These are phyloP conservation scores for Neurospora sp. DNA, from an alignment of 2,329 filamentous ascomycete species.

Conservation along the genomic window DNA sequence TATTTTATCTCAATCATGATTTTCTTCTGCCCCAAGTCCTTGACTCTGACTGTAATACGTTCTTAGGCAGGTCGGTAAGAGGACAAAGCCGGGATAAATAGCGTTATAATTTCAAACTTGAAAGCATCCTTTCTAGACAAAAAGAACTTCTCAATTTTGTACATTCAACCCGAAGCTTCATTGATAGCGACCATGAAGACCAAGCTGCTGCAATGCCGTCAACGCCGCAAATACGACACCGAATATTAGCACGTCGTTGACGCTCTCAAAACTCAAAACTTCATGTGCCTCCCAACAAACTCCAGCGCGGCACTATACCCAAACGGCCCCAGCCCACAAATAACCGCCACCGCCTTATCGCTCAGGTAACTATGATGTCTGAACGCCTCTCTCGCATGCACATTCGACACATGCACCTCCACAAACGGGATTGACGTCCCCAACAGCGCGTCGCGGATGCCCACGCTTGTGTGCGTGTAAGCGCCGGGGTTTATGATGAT, in stretches of 20 bases:
- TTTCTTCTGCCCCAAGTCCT: neutral
- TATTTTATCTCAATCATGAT: neutral
- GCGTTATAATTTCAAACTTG: neutral
- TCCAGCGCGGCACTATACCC: conserved; percentile 54
- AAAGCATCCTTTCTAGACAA: neutral
- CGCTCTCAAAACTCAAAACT: conserved; percentile 15
- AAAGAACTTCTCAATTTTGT: neutral
- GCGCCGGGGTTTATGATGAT: conserved; percentile 70
- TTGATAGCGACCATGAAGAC: neutral
- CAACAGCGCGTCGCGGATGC: conserved; percentile 62
- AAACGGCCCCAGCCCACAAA: conserved; percentile 57
- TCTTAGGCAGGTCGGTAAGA: neutral
- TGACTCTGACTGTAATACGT: neutral
- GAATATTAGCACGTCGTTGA: neutral
- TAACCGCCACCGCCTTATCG: conserved; percentile 66
- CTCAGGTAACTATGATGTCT: conserved; percentile 62
- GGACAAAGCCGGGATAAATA: neutral
- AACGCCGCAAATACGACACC: too few relatives aligned
- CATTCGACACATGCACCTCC: conserved; percentile 68
- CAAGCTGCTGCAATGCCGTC: neutral
- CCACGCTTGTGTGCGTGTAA: conserved; percentile 68
- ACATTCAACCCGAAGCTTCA: neutral
- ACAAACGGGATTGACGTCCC: conserved; percentile 64
- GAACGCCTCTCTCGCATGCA: conserved; percentile 61
- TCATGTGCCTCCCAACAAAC: conserved; percentile 37